A percentile compares a stretch with the other conserved stretches of the same genome.
phyloP scores from a whole-genome alignment of 2,329 filamentous ascomycete species.

The Verticillium nubilum region DNA sequence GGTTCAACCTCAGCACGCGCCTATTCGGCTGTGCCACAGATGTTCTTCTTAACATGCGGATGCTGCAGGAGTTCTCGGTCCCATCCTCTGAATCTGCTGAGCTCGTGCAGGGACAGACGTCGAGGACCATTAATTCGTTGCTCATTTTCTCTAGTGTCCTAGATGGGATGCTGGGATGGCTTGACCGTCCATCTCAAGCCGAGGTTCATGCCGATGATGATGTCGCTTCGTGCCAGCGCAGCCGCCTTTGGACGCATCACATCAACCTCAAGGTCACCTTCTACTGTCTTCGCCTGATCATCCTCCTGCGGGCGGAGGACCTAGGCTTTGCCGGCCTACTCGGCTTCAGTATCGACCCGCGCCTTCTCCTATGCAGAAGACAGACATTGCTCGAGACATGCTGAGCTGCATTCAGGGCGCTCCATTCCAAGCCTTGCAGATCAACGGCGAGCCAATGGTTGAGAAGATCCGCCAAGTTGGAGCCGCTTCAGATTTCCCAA shows the following conservation, averaged over 20 bases:
- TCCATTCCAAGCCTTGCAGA: conserved; percentile 35
- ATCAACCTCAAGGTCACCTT: conserved; percentile 34
- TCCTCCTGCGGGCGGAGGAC: conserved; percentile 8
- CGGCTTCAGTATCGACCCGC: background rate
- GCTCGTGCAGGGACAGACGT: background rate
- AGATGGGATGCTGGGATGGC: conserved; percentile 6
- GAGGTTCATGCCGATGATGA: background rate
- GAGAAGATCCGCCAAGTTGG: conserved; percentile 34
- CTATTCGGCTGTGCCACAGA: conserved; percentile 5
- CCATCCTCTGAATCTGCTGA: background rate
- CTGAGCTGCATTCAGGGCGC: conserved; percentile 31
- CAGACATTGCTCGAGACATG: conserved; percentile 38
- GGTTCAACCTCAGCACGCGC: conserved; percentile 3
- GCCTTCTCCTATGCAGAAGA: conserved; percentile 20
- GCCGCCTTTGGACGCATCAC: conserved; percentile 28
- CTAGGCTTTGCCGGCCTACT: background rate
- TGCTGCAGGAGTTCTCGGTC: background rate
- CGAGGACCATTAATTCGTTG: conserved; percentile 16
- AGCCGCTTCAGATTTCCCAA: conserved; percentile 32
- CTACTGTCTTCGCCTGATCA: conserved; percentile 35
- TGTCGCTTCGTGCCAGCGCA: background rate
- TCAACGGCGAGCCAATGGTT: conserved; percentile 34
- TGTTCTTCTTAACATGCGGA: conserved; percentile 5
- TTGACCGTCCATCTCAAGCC: background rate
- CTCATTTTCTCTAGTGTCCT: conserved; percentile 14